These are phyloP conservation scores for Marsdenia floribunda DNA, from an alignment of 257 asterid species.

Conservation along the genomic window DNA sequence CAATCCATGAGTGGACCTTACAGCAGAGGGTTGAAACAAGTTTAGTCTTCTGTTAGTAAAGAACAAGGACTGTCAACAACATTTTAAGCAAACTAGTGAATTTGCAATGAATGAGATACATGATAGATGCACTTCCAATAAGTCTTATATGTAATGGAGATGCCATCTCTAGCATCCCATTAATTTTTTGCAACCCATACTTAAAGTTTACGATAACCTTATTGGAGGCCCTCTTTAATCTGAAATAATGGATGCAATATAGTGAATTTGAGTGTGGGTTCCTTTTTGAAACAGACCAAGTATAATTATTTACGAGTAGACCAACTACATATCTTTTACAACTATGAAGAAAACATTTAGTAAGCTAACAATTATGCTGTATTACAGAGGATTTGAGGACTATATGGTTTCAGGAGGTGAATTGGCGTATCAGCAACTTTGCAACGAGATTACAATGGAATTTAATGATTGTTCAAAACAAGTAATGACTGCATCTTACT, in stretches of 20 bases:
- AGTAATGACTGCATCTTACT: conserved; percentile 30
- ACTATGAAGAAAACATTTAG: background rate
- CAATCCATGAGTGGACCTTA: too few species aligned
- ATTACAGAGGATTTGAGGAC: conserved; percentile 72
- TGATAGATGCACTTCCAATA: background rate
- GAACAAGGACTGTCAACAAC: background rate
- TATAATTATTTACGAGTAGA: background rate
- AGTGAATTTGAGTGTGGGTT: too few species aligned
- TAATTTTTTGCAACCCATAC: background rate
- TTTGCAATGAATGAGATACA: background rate
- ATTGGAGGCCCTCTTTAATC: background rate
- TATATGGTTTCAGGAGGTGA: conserved; percentile 77
- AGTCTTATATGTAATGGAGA: background rate
- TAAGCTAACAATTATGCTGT: conserved; percentile 11
- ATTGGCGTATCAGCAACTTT: conserved; percentile 77
- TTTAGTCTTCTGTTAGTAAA: background rate
- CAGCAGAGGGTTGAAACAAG: too few species aligned
- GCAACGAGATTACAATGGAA: conserved; percentile 77
- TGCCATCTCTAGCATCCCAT: background rate
- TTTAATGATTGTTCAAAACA: conserved; percentile 87
- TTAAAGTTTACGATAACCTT: background rate
- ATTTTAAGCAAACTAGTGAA: background rate
- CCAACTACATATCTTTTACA: background rate
- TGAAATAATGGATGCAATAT: background rate
- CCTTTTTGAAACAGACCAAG: background rate